phyloP scores from a whole-genome alignment of 1,284 basidiomycete genomes.

The Filobasidium uniguttulatum region DNA sequence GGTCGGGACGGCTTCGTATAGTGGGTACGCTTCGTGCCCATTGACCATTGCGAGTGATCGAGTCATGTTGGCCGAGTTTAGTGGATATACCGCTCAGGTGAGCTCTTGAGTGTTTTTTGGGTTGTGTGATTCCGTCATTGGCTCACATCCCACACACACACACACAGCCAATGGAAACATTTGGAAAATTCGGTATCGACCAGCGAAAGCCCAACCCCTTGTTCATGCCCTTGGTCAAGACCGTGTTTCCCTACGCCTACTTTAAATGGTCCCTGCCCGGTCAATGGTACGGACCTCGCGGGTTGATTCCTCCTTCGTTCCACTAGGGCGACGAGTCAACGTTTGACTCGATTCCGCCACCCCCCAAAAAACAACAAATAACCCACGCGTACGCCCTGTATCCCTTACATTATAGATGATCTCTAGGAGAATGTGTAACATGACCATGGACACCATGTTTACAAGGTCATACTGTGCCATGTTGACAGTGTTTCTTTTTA shows the following conservation, averaged over 20 bases:
- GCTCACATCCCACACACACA: conserved; percentile 47
- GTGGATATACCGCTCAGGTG: conserved; percentile 42
- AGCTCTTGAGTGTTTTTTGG: neutral
- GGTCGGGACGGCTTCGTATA: conserved; percentile 53
- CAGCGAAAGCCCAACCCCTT: conserved; percentile 50
- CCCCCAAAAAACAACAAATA: no score
- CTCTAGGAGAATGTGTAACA: no score
- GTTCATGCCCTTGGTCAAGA: conserved; percentile 88
- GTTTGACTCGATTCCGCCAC: no score
- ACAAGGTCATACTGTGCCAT: no score
- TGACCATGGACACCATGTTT: no score
- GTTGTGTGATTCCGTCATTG: neutral
- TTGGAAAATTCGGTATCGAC: conserved; percentile 50
- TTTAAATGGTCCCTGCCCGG: conserved; percentile 67
- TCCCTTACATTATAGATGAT: no score
- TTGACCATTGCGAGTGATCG: conserved; percentile 58
- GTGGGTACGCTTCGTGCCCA: conserved; percentile 40
- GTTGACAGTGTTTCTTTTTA: no score
- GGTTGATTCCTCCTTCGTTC: conserved; percentile 23
- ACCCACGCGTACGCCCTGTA: no score
- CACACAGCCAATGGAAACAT: conserved; percentile 70
- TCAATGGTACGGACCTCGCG: conserved; percentile 35
- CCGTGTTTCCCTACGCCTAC: conserved; percentile 75
- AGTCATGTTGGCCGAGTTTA: conserved; percentile 71
- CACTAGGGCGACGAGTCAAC: neutral